These are phyloP conservation scores for Rhodotorula toruloides DNA, from an alignment of 768 basidiomycete genomes.

Conservation along the genomic window DNA sequence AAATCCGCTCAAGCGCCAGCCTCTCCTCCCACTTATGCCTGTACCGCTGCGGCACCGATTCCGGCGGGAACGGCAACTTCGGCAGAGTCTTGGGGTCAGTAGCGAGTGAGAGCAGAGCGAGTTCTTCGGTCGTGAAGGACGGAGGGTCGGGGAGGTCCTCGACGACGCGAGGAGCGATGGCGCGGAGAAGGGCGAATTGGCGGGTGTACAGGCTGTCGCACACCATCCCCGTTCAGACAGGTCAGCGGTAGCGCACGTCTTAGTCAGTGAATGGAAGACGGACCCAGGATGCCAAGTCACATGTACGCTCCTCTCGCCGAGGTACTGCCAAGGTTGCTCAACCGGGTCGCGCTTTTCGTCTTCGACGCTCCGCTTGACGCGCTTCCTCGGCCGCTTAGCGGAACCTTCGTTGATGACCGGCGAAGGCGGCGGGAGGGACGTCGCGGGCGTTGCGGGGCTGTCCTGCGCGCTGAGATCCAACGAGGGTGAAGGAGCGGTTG, in stretches of 20 bases:
- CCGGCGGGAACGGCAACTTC: not conserved
- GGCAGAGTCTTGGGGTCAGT: not conserved
- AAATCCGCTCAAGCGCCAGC: not conserved
- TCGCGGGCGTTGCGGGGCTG: too few relatives aligned
- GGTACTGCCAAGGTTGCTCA: too few relatives aligned
- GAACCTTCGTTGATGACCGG: too few relatives aligned
- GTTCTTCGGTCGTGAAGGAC: not conserved
- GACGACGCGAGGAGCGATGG: not conserved
- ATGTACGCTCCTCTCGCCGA: too few relatives aligned
- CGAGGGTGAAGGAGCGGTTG: too few relatives aligned
- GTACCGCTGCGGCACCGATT: not conserved
- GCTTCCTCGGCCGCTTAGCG: too few relatives aligned
- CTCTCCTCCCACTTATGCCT: not conserved
- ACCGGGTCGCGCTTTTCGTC: too few relatives aligned
- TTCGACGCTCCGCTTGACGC: too few relatives aligned
- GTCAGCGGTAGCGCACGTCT: not conserved
- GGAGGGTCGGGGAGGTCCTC: not conserved
- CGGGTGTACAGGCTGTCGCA: not conserved
- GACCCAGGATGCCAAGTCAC: too few relatives aligned
- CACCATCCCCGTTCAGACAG: not conserved
- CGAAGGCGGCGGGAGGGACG: too few relatives aligned
- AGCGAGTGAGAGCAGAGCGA: not conserved
- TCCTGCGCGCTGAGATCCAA: too few relatives aligned
- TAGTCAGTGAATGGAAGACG: too few relatives aligned
- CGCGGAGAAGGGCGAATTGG: not conserved